Evolutionary conservation across 768 basidiomycete genomes (phyloP).

Genomic region (Boletus rex-veris): DNA sequence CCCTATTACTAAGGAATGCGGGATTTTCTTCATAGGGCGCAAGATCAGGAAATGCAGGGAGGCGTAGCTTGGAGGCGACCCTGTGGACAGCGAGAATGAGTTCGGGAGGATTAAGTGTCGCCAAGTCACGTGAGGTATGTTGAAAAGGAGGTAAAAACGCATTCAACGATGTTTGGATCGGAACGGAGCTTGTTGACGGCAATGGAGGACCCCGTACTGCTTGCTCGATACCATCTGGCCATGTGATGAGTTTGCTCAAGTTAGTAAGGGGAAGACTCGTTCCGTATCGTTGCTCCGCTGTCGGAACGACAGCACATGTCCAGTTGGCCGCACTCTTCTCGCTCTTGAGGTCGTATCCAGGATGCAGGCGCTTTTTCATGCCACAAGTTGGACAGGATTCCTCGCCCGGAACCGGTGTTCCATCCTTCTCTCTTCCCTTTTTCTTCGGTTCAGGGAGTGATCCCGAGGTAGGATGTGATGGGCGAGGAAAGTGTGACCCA

Average conservation of each 20-base stretch:
- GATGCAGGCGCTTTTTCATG: constrained; percentile 28
- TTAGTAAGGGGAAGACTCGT: constrained; percentile 17
- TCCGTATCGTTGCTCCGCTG: constrained; percentile 18
- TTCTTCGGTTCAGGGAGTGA: constrained; percentile 19
- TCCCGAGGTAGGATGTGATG: constrained; percentile 11
- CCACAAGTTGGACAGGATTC: constrained; percentile 27
- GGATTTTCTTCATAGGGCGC: constrained; percentile 4
- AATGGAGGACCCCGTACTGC: constrained; percentile 7
- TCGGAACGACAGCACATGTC: constrained; percentile 25
- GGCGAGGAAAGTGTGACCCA: constrained; percentile 37
- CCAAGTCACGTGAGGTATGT: constrained; percentile 22
- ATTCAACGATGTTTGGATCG: constrained; percentile 1
- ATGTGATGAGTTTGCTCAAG: constrained; percentile 12
- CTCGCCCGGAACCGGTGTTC: constrained; percentile 18
- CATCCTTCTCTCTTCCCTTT: constrained; percentile 25
- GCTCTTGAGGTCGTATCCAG: constrained; percentile 19
- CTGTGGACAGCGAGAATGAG: constrained; percentile 29
- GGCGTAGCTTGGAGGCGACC: constrained; percentile 14
- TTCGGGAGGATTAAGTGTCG: constrained; percentile 23
- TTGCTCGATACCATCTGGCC: constrained; percentile 18
- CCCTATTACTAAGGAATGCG: constrained; percentile 11
- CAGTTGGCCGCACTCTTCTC: constrained; percentile 18
- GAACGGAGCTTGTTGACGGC: neutral
- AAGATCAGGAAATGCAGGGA: constrained; percentile 21
- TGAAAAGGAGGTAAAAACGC: constrained; percentile 11